These are phyloP conservation scores for Rhizoctonia solani DNA, from an alignment of 1,284 basidiomycete species.

Conservation along the genomic window DNA sequence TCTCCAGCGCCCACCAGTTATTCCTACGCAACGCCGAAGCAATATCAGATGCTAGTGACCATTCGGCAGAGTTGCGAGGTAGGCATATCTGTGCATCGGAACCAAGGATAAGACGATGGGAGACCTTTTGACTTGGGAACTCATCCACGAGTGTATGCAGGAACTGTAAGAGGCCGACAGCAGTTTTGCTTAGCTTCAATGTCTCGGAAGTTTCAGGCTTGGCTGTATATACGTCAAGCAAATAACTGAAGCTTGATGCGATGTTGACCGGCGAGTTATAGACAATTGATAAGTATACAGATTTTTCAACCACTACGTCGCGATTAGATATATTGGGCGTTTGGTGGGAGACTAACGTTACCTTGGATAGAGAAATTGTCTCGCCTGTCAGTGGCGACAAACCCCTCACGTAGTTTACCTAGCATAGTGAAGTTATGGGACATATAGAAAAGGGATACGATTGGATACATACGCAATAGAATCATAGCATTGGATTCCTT, in stretches of 20 bases:
- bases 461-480: slow-evolving; percentile 1
- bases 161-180: neutral
- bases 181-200: neutral
- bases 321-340: neutral
- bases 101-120: slow-evolving; percentile 1
- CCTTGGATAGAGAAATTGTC: slow-evolving; percentile 19
- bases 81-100: neutral
- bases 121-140: slow-evolving; percentile 14
- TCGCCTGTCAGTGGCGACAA: slow-evolving; percentile 8
- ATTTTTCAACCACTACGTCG: slow-evolving; percentile 14
- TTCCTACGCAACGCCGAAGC: slow-evolving; percentile 5
- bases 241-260: slow-evolving; percentile 20
- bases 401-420: slow-evolving; percentile 23
- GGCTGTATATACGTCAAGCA: neutral
- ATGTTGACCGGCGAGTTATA: slow-evolving; percentile 20
- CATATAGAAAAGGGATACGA: neutral
- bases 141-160: slow-evolving; percentile 20
- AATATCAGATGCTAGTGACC: slow-evolving; percentile 10
- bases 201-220: neutral
- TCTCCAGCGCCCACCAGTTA: slow-evolving; percentile 18
- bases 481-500: slow-evolving; percentile 21
- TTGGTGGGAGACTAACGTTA: neutral
- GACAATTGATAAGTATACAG: neutral
- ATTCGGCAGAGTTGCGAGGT: neutral
- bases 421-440: neutral